Conservation (phyloP, 164 flowering plant genomes). For the Cinnamomum micranthum region DNA sequence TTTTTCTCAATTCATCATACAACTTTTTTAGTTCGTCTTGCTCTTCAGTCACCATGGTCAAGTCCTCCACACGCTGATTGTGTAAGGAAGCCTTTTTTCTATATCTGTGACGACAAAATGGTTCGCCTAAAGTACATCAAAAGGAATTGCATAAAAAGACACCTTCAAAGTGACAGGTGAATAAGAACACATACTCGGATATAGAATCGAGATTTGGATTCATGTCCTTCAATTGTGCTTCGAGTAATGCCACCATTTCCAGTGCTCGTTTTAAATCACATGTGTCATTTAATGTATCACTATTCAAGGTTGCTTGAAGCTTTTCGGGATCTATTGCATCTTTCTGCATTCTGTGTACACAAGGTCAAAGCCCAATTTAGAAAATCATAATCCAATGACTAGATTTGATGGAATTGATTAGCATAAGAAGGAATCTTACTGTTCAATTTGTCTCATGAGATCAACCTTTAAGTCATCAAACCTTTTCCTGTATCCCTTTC, state of each 20-base stretch:
- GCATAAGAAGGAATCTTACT: slow-evolving; percentile 42
- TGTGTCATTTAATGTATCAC: slow-evolving; percentile 38
- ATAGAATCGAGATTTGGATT: slow-evolving; percentile 98
- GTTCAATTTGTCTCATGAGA: slow-evolving; percentile 70
- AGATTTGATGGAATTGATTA: background rate
- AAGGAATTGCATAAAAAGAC: background rate
- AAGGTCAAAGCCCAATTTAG: background rate
- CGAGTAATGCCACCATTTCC: slow-evolving; percentile 80
- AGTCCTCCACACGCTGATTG: slow-evolving; percentile 79
- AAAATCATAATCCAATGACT: background rate
- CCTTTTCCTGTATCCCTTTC: slow-evolving; percentile 65
- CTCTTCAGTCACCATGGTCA: slow-evolving; percentile 70
- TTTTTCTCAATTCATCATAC: slow-evolving; percentile 91
- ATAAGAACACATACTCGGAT: slow-evolving; percentile 55
- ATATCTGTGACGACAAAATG: slow-evolving; percentile 40
- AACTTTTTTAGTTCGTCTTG: slow-evolving; percentile 90
- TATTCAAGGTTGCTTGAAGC: slow-evolving; percentile 59
- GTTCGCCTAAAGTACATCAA: background rate
- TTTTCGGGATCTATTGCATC: slow-evolving; percentile 87
- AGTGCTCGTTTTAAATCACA: slow-evolving; percentile 65
- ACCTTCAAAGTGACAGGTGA: background rate
- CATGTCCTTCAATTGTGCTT: slow-evolving; percentile 94
- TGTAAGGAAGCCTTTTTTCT: slow-evolving; percentile 65
- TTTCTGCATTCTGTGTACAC: slow-evolving; percentile 61
- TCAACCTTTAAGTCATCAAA: slow-evolving; percentile 66